phyloP scores from a whole-genome alignment of 345 rosid species.

The Acer yangbiense region DNA sequence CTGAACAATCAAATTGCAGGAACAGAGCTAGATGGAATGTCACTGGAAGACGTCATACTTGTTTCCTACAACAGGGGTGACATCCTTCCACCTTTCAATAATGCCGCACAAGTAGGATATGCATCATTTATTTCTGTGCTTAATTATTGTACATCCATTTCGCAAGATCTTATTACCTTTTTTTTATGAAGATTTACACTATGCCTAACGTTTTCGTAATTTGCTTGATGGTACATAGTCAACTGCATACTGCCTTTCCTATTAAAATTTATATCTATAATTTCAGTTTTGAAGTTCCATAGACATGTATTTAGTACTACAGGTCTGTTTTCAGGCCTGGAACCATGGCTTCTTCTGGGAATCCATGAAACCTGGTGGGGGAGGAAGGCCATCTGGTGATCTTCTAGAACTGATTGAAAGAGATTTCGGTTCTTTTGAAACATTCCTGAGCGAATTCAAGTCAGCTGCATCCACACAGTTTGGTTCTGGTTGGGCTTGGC shows the following conservation, averaged over 20 bases:
- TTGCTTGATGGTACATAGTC: not conserved
- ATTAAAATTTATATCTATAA: not conserved
- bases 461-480: constrained; percentile 77
- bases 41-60: constrained; percentile 61
- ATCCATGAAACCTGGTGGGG: constrained; percentile 89
- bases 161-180: not conserved
- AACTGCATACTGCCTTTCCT: not conserved
- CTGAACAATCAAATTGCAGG: constrained; percentile 78
- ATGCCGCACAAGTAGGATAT: constrained; percentile 81
- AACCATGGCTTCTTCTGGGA: constrained; percentile 97
- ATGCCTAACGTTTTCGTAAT: not conserved
- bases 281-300: not conserved
- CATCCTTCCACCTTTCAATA: constrained; percentile 84
- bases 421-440: constrained; percentile 82
- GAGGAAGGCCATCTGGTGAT: constrained; percentile 85
- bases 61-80: constrained; percentile 72
- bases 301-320: not conserved
- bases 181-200: not conserved
- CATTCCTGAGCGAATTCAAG: constrained; percentile 54
- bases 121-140: not conserved
- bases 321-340: constrained; percentile 64
- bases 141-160: not conserved
- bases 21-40: constrained; percentile 64
- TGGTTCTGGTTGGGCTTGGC: constrained; percentile 99
- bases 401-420: constrained; percentile 73